phyloP scores from a whole-genome alignment of 352 stramenopile genomes.

The Blastocystis sp. region DNA sequence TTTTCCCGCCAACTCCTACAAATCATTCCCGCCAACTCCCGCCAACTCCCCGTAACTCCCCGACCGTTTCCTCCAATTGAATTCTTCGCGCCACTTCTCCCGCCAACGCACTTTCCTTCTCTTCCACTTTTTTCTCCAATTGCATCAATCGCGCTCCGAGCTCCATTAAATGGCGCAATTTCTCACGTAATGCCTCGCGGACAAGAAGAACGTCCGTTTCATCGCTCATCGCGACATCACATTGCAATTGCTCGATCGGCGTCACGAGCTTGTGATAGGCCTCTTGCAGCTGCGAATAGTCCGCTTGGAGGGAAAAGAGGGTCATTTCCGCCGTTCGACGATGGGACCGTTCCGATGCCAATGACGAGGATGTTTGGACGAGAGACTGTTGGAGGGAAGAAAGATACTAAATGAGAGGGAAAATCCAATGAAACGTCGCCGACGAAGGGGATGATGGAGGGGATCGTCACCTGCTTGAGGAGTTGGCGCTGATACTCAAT shows the following conservation, averaged over 20 bases:
- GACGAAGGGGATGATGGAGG: not conserved
- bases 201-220: slow-evolving; percentile 28
- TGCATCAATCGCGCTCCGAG: not conserved
- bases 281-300: not conserved
- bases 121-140: not conserved
- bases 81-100: too few relatives aligned
- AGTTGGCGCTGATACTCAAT: too few relatives aligned
- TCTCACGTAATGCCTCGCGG: slow-evolving; percentile 20
- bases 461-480: not conserved
- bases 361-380: not conserved
- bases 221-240: not conserved
- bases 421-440: not conserved
- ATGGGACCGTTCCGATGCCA: not conserved
- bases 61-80: too few relatives aligned
- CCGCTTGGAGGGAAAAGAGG: not conserved
- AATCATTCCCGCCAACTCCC: too few relatives aligned
- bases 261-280: slow-evolving; percentile 32
- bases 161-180: slow-evolving; percentile 24
- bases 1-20: too few relatives aligned
- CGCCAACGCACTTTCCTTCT: not conserved
- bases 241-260: slow-evolving; percentile 39
- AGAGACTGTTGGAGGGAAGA: not conserved
- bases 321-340: not conserved
- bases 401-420: not conserved
- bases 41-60: too few relatives aligned